A percentile compares a stretch with the other conserved stretches of the same genome.
Evolutionary conservation across 2,329 filamentous ascomycete genomes (phyloP).

Genomic region (Paecilomyces dactylethromorphus): DNA sequence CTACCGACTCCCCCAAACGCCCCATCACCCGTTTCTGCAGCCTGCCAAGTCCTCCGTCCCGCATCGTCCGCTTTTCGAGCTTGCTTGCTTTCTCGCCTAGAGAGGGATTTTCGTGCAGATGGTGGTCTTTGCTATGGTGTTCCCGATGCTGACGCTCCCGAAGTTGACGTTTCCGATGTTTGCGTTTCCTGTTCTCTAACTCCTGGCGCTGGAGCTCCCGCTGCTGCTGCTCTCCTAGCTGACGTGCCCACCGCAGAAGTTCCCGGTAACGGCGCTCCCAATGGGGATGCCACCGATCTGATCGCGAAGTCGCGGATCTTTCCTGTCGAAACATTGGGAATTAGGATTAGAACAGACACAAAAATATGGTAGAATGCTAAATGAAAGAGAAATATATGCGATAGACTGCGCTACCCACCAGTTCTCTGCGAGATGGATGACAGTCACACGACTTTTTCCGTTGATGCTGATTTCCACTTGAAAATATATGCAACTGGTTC

Average conservation of each 20-base stretch:
- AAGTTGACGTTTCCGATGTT: neutral
- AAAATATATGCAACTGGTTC: neutral
- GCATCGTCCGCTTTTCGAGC: constrained; percentile 9
- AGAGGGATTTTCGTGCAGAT: neutral
- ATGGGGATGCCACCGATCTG: neutral
- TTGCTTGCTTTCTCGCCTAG: neutral
- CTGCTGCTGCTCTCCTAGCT: neutral
- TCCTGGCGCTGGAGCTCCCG: neutral
- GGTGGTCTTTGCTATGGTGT: neutral
- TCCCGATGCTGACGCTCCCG: neutral
- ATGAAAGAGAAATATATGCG: neutral
- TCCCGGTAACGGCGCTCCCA: neutral
- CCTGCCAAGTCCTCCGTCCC: constrained; percentile 19
- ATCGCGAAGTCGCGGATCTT: neutral
- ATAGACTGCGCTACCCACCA: neutral
- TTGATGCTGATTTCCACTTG: neutral
- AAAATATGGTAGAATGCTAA: neutral
- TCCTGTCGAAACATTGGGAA: neutral
- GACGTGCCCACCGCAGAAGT: neutral
- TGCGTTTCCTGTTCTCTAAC: neutral
- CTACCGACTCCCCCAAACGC: constrained; percentile 30
- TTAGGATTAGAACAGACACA: neutral
- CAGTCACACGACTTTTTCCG: neutral
- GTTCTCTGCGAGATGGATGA: neutral
- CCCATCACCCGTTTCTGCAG: constrained; percentile 31